phyloP scores from a whole-genome alignment of 495 filamentous ascomycete genomes.

The Penicillium paradoxum region DNA sequence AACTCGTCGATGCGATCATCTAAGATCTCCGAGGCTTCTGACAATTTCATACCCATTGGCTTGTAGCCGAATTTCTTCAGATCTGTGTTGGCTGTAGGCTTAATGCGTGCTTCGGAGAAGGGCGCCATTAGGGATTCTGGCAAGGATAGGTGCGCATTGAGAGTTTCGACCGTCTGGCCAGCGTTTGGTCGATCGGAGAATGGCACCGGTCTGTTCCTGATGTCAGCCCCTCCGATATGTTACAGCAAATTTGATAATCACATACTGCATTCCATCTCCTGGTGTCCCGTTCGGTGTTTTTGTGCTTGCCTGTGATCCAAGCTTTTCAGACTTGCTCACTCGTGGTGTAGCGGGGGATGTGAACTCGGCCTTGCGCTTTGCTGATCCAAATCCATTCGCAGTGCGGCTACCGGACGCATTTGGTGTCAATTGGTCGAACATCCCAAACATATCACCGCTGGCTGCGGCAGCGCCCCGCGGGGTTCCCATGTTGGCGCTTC shows the following conservation, averaged over 20 bases:
- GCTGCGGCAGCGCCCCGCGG: conserved; percentile 53
- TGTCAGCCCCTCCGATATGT: conserved; percentile 15
- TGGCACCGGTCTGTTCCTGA: conserved; percentile 39
- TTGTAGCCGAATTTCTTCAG: conserved; percentile 87
- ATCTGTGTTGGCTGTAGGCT: conserved; percentile 75
- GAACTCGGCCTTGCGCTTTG: conserved; percentile 60
- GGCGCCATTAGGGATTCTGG: conserved; percentile 70
- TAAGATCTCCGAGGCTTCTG: conserved; percentile 84
- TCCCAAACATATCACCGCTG: conserved; percentile 73
- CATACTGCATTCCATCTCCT: conserved; percentile 31
- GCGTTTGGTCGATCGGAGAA: conserved; percentile 70
- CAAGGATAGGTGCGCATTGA: conserved; percentile 69
- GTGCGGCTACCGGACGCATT: conserved; percentile 56
- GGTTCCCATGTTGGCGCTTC: conserved; percentile 51
- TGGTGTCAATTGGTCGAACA: conserved; percentile 78
- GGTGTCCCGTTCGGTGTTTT: conserved; percentile 27
- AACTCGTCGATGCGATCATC: conserved; percentile 96
- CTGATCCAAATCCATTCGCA: conserved; percentile 44
- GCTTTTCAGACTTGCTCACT: conserved; percentile 39
- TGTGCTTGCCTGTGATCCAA: conserved; percentile 27
- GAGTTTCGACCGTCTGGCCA: conserved; percentile 74
- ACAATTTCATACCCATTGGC: conserved; percentile 87
- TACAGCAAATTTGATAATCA: not conserved
- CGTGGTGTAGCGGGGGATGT: conserved; percentile 53
- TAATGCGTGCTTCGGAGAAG: conserved; percentile 69